Evolutionary conservation across 2,329 filamentous ascomycete genomes (phyloP).

Genomic region (Aspergillus sp.): DNA sequence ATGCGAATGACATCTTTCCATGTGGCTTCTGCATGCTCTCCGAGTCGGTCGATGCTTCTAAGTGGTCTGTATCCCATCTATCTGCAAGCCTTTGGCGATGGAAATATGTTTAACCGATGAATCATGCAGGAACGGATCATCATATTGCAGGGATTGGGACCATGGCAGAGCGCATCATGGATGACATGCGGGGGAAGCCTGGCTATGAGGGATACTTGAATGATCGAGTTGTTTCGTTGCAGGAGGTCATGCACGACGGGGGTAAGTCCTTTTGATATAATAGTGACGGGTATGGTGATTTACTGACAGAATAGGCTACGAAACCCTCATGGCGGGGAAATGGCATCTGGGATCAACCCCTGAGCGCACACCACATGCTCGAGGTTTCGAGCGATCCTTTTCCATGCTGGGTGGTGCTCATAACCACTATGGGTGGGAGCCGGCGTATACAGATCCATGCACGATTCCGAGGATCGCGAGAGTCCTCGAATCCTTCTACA

Average conservation of each 20-base stretch:
- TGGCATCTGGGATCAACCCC: constrained; percentile 31
- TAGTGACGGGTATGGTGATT: too few relatives aligned
- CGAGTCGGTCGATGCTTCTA: constrained; percentile 30
- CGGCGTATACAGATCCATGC: not conserved
- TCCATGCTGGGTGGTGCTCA: constrained; percentile 22
- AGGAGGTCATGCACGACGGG: constrained; percentile 28
- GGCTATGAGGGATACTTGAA: constrained; percentile 36
- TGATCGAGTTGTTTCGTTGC: constrained; percentile 26
- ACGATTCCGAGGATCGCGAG: constrained; percentile 12
- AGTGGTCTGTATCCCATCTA: constrained; percentile 1
- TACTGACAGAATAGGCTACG: too few relatives aligned
- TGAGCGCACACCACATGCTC: constrained; percentile 18
- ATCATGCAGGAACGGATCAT: constrained; percentile 29
- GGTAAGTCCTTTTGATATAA: too few relatives aligned
- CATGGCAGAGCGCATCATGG: constrained; percentile 22
- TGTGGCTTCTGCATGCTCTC: constrained; percentile 55
- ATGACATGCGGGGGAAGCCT: constrained; percentile 17
- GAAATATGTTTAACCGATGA: too few relatives aligned
- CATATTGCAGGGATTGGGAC: constrained; percentile 29
- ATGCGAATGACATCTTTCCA: constrained; percentile 57
- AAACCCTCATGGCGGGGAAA: constrained; percentile 33
- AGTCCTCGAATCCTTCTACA: constrained; percentile 11
- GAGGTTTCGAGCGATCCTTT: constrained; percentile 27
- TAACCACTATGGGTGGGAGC: constrained; percentile 36
- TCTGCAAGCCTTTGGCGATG: too few relatives aligned